A percentile compares a stretch with the other conserved stretches of the same genome.
phyloP scores from a whole-genome alignment of 2,329 filamentous ascomycete species.

The Helotiales sp. region DNA sequence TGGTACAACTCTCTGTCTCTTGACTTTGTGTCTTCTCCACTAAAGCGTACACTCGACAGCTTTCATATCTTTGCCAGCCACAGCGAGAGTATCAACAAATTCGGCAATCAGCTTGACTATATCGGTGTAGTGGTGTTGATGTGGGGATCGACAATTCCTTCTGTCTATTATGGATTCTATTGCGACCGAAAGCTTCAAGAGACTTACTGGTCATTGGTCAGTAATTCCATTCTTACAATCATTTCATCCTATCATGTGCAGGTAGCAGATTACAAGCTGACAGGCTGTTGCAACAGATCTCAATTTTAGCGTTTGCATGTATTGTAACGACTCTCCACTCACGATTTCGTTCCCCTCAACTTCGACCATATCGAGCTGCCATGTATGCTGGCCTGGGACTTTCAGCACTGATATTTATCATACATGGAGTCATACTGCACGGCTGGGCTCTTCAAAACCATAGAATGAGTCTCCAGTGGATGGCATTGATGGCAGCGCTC shows the following conservation, averaged over 20 bases:
- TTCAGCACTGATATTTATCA: conserved; percentile 29
- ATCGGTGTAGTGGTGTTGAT: conserved; percentile 41
- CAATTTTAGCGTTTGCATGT: background rate
- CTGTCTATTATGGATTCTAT: conserved; percentile 43
- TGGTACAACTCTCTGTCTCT: too few species aligned
- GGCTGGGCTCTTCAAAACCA: conserved; percentile 20
- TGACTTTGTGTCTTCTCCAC: too few species aligned
- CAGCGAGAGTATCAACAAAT: conserved; percentile 35
- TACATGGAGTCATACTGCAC: conserved; percentile 25
- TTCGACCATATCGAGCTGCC: conserved; percentile 12
- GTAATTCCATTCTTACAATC: background rate
- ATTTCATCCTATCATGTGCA: background rate
- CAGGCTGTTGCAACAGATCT: background rate
- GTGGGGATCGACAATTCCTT: conserved; percentile 40
- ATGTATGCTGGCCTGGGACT: conserved; percentile 30
- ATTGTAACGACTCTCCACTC: background rate
- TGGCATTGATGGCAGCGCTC: conserved; percentile 11
- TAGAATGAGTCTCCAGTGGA: conserved; percentile 21
- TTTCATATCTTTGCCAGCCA: conserved; percentile 41
- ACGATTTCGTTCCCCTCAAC: background rate
- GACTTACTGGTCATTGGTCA: conserved; percentile 37
- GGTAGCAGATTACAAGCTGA: background rate
- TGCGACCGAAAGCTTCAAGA: conserved; percentile 37
- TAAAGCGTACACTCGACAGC: too few species aligned
- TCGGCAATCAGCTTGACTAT: conserved; percentile 41